Conservation (phyloP, 768 basidiomycete species). For the Psilocybe cubensis region DNA sequence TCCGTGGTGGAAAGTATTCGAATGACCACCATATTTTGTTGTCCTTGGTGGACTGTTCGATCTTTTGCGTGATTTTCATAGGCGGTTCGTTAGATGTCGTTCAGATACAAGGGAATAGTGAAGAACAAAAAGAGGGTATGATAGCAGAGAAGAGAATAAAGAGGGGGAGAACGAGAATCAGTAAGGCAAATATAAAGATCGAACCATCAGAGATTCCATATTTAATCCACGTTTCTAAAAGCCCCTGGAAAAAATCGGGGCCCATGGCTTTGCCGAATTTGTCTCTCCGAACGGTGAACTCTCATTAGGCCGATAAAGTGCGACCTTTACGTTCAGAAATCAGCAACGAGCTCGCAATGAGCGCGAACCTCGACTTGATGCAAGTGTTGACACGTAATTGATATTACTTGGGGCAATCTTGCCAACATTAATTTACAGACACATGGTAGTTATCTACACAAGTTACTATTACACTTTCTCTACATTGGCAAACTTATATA, state of each 20-base stretch:
- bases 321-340: not conserved
- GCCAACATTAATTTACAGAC: not conserved
- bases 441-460: not conserved
- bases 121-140: constrained; percentile 23
- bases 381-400: not conserved
- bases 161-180: constrained; percentile 8
- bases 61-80: constrained; percentile 97
- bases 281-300: constrained; percentile 10
- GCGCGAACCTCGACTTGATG: no score
- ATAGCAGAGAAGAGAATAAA: constrained; percentile 15
- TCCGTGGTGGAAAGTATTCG: constrained; percentile 96
- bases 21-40: constrained; percentile 97
- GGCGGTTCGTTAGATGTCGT: constrained; percentile 20
- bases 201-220: constrained; percentile 29
- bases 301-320: not conserved
- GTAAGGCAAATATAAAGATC: constrained; percentile 26
- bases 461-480: not conserved
- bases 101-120: constrained; percentile 21
- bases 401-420: not conserved
- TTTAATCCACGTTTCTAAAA: constrained; percentile 28
- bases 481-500: not conserved
- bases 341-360: no score
- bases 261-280: constrained; percentile 8
- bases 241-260: constrained; percentile 2
- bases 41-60: constrained; percentile 82